Base-by-base conservation (phyloP, 1,284 basidiomycete genomes). In the Pseudozyma pruni region DNA sequence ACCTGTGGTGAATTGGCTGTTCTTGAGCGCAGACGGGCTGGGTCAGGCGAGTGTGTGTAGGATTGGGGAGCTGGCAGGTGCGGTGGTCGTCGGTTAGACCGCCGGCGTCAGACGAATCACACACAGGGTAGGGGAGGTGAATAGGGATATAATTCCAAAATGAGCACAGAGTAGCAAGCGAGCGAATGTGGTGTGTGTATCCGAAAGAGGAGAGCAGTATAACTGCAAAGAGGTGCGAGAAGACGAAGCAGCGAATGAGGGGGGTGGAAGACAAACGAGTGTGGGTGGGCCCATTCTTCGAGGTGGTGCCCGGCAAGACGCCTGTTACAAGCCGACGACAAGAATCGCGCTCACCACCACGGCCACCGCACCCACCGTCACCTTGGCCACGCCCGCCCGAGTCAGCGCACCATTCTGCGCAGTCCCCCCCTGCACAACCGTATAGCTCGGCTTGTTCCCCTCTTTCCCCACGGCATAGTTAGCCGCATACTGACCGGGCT, bases 1-100 rank as follows among this genome's bases (percentile, higher is more conserved):
- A 41, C 95, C 95, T 1, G 90, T 97, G 61, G 90, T 91, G 48
- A 98, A 98, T 82, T 90, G 97, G 77, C 90, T 95, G 73, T 86
- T 89, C n/a, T 92, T 94, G 68, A 90, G 95, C 81, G 92, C 93
- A 11, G 54, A 55, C 37, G 62, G 53, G 5, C 39, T 22, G 4
- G 68, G 68, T 3, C 6, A 50, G 1, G 55, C 68, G 0, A 51
- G 31, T 0, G 56, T 71, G 5, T 35, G 45, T 27, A 29, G 43
- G 31, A 66, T 62, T 14, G 62, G 68, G 0, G 16, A 44, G 8
- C 3, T 70, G 17, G 8, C 17, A 2, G 25, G n/a, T 4, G 17
- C 48, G 1, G 14, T 56, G 0, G 48, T 66, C 4, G 54, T 60
- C 23, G 49, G 37, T 34, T 69, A 40, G 20, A 8, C 13, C 6